phyloP scores from a whole-genome alignment of 495 filamentous ascomycete genomes.

The Jackrogersella minutella region DNA sequence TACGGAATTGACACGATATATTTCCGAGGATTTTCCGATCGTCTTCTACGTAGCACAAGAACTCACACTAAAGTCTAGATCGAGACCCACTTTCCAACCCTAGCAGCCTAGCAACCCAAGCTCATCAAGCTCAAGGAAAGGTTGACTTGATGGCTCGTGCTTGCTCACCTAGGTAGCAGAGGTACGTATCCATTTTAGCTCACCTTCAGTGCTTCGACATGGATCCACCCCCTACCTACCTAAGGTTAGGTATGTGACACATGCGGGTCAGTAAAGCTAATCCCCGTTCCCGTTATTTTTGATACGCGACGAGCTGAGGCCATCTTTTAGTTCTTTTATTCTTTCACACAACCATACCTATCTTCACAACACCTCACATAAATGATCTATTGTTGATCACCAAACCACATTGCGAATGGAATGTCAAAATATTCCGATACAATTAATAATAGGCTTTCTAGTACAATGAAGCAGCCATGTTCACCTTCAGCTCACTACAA shows the following conservation, averaged over 20 bases:
- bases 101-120: too few relatives aligned
- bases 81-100: too few relatives aligned
- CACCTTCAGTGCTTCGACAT: too few relatives aligned
- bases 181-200: too few relatives aligned
- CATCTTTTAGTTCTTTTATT: slow-evolving; percentile 11
- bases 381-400: not conserved
- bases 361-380: not conserved
- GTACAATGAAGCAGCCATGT: slow-evolving; percentile 67
- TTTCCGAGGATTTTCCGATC: slow-evolving; percentile 47
- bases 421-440: not conserved
- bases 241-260: not conserved
- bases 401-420: not conserved
- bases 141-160: not conserved
- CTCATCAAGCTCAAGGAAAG: too few relatives aligned
- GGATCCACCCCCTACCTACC: too few relatives aligned
- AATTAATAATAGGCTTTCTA: slow-evolving; percentile 5
- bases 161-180: not conserved
- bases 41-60: too few relatives aligned
- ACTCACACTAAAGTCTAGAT: too few relatives aligned
- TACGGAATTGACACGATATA: slow-evolving; percentile 48
- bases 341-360: slow-evolving; percentile 5
- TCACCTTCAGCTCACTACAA: slow-evolving; percentile 91
- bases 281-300: too few relatives aligned
- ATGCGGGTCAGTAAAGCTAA: too few relatives aligned
- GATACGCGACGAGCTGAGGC: slow-evolving; percentile 2